Percentiles rank a stretch among this genome's conserved stretches.
phyloP scores from a whole-genome alignment of 2,329 filamentous ascomycete genomes.

The Aspergillus ochraceus region DNA sequence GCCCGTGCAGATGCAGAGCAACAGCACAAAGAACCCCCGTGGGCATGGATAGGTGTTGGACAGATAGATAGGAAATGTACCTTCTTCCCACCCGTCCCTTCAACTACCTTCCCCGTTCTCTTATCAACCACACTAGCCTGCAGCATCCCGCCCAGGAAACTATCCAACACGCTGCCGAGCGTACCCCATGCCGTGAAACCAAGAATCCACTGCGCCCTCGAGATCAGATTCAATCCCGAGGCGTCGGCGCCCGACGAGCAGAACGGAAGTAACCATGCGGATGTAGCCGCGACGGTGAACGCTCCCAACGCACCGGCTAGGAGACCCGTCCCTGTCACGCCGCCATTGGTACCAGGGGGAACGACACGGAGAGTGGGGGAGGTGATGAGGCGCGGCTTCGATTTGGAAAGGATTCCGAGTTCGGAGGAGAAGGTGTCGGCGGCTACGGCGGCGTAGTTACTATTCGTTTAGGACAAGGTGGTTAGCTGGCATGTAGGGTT shows the following conservation, averaged over 20 bases:
- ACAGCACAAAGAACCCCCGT: background rate
- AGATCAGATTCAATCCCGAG: conserved; percentile 41
- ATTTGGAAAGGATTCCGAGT: conserved; percentile 81
- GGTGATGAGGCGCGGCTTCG: conserved; percentile 80
- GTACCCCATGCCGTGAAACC: conserved; percentile 70
- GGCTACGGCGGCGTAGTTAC: conserved; percentile 85
- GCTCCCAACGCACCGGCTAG: conserved; percentile 73
- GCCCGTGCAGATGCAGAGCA: background rate
- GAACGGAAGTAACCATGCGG: conserved; percentile 68
- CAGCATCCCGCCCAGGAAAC: conserved; percentile 77
- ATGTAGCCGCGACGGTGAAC: conserved; percentile 65
- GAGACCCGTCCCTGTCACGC: conserved; percentile 75
- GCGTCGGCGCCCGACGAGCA: conserved; percentile 46
- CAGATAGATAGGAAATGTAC: conserved; percentile 34
- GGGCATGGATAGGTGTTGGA: too few species aligned
- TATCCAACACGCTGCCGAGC: conserved; percentile 81
- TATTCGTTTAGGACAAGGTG: conserved; percentile 14
- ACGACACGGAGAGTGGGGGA: conserved; percentile 74
- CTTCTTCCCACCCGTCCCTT: conserved; percentile 73
- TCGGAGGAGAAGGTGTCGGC: conserved; percentile 96
- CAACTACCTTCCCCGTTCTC: conserved; percentile 81
- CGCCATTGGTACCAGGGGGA: conserved; percentile 89
- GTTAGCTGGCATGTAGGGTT: background rate
- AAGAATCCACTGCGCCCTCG: conserved; percentile 41
- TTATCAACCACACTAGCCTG: conserved; percentile 86